Evolutionary conservation across 192 early-diverging fungal genomes (phyloP), one percentile per base, ranked within the genome.

Genomic region (Umbelopsis sp.): DNA sequence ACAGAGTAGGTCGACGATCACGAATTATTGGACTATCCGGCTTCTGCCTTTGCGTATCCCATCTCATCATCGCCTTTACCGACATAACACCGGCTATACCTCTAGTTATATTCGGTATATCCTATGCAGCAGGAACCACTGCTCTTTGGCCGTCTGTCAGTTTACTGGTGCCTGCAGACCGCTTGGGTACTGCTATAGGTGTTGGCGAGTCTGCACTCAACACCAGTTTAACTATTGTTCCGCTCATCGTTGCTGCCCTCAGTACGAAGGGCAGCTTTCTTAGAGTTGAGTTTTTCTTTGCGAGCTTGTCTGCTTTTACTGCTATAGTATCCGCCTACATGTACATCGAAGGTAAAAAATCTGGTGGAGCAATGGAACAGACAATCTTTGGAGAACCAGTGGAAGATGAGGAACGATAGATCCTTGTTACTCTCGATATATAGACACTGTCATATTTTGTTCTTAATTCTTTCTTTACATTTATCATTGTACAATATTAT

Each of bases 101-200:
- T 32, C 85, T 91, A 85, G 21, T 74, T 31, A 56, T 90, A 25
- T 74, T 91, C 21, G 90, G 90, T 4, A 24, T 90, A 2, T 77
- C 81, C 1, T 89, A 84, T 69, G 81, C 86, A 29, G 53, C 87
- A 24, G 89, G 86, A 69, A 86, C 87, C 7, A 73, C 85, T 2
- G 84, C 86, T 1, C 41, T 91, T 12, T 91, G 90, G 90, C 88
- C 89, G 1, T 88, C 88, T 75, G 86, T 91, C 21, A 87, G 89
- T 0, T 79, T 87, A 20, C 65, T 91, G 17, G 90, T 88, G 22
- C 75, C 77, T 31, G 66, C 69, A 24, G 81, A 88, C 62, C 84
- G 89, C 73, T 83, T 91, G 22, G 90, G 86, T 10, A 89, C 89
- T 3, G 88, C 89, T 0, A 91, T 89, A 65, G 90, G 90, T 20